Conservation (phyloP, 1,139 yeast genomes). For the Hyphopichia fennica region DNA sequence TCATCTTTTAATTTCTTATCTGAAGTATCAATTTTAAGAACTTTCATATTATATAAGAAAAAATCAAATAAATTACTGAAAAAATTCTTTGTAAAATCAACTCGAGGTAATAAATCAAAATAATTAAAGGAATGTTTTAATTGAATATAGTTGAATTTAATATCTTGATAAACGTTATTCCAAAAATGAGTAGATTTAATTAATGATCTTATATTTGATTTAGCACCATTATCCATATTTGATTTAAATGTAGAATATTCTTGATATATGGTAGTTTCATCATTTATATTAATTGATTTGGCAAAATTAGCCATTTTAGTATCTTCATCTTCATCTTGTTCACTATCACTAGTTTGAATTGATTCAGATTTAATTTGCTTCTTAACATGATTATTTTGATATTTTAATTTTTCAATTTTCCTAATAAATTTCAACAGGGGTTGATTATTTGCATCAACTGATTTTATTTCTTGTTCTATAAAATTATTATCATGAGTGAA, state of each 20-base stretch:
- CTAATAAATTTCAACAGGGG: constrained; percentile 18
- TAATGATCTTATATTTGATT: constrained; percentile 7
- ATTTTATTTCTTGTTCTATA: constrained; percentile 7
- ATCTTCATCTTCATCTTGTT: constrained; percentile 6
- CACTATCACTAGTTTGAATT: constrained; percentile 2
- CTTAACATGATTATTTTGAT: neutral
- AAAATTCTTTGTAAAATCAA: constrained; percentile 21
- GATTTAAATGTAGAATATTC: constrained; percentile 4
- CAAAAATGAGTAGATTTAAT: constrained; percentile 28
- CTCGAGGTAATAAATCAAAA: constrained; percentile 31
- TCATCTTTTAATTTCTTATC: constrained; percentile 13
- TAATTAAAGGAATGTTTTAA: constrained; percentile 16
- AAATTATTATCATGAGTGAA: constrained; percentile 14
- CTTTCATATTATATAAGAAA: constrained; percentile 23
- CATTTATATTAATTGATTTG: constrained; percentile 2
- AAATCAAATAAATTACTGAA: constrained; percentile 32
- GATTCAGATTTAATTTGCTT: constrained; percentile 2
- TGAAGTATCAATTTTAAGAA: constrained; percentile 10
- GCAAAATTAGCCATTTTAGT: constrained; percentile 8
- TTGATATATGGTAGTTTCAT: constrained; percentile 3
- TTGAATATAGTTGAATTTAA: constrained; percentile 25
- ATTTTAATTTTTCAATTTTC: constrained; percentile 10
- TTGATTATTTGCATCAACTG: constrained; percentile 6
- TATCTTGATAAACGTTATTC: constrained; percentile 35
- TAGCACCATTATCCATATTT: neutral